Percentiles rank a stretch among this genome's conserved stretches.
Evolutionary conservation across 2,329 filamentous ascomycete species (phyloP).

Genomic region (Camillea tinctor): DNA sequence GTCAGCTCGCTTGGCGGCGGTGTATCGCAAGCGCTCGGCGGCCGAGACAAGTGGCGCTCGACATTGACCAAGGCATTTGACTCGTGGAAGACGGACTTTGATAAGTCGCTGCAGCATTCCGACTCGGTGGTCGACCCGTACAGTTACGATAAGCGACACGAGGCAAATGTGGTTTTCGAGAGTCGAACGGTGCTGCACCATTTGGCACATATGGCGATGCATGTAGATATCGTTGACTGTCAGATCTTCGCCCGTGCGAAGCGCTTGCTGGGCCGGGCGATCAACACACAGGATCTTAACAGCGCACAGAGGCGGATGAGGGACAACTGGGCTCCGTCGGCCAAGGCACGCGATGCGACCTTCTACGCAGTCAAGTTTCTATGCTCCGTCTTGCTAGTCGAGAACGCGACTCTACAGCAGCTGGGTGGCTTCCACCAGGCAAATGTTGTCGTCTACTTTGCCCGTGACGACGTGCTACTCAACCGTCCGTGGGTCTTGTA

Average conservation of each 20-base stretch:
- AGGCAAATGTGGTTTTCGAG: conserved; percentile 70
- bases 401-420: conserved; percentile 41
- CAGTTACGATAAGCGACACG: conserved; percentile 61
- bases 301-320: conserved; percentile 81
- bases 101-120: conserved; percentile 70
- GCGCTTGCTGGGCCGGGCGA: conserved; percentile 78
- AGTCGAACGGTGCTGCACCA: conserved; percentile 88
- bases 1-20: conserved; percentile 76
- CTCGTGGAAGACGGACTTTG: conserved; percentile 90
- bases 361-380: conserved; percentile 92
- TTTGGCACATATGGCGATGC: conserved; percentile 95
- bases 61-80: conserved; percentile 87
- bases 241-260: conserved; percentile 92
- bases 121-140: conserved; percentile 54
- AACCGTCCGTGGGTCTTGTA: conserved; percentile 96
- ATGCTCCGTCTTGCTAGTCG: conserved; percentile 74
- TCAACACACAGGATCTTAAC: conserved; percentile 77
- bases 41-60: conserved; percentile 86
- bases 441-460: conserved; percentile 63
- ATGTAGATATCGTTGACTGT: conserved; percentile 95
- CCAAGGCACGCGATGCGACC: conserved; percentile 83
- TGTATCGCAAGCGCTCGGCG: conserved; percentile 76
- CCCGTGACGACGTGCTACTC: conserved; percentile 82
- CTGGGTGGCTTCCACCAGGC: conserved; percentile 37
- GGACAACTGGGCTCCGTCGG: conserved; percentile 84